Percentiles rank a stretch among this genome's conserved stretches.
These are phyloP conservation scores for Mucor sp. DNA, from an alignment of 371 early-diverging fungal species.

Conservation along the genomic window DNA sequence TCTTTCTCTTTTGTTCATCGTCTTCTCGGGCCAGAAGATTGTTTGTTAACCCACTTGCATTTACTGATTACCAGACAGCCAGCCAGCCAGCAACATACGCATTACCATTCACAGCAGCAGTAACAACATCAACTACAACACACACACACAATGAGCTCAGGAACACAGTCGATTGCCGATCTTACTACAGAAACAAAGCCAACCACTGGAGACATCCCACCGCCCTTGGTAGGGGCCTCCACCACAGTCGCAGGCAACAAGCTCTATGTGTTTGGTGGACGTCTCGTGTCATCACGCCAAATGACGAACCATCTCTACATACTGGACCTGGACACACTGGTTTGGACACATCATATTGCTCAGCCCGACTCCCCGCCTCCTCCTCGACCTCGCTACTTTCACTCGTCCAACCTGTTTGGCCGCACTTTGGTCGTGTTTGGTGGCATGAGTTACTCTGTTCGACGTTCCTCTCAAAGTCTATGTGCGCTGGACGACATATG, in stretches of 20 bases:
- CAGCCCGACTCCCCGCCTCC: conserved; percentile 40
- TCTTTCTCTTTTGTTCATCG: background rate
- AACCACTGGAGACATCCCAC: conserved; percentile 67
- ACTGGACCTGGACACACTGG: conserved; percentile 58
- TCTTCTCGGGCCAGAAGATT: background rate
- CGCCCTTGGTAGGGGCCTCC: conserved; percentile 74
- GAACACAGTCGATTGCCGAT: conserved; percentile 69
- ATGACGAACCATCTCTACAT: conserved; percentile 72
- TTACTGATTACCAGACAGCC: background rate
- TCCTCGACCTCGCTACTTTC: conserved; percentile 71
- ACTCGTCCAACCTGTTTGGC: conserved; percentile 68
- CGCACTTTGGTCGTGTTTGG: conserved; percentile 64
- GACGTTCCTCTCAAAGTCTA: conserved; percentile 30
- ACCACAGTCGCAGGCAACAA: conserved; percentile 58
- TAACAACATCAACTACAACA: background rate
- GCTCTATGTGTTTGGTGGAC: conserved; percentile 75
- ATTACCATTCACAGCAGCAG: background rate
- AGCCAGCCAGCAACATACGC: background rate
- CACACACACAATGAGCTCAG: background rate
- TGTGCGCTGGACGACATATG: conserved; percentile 68
- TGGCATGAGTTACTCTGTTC: conserved; percentile 56
- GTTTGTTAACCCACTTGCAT: background rate
- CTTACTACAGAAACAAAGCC: conserved; percentile 67
- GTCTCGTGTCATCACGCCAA: conserved; percentile 65
- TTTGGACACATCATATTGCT: conserved; percentile 52